Evolutionary conservation across 306 rosid genomes (phyloP).

Genomic region (Vigna unguiculata): DNA sequence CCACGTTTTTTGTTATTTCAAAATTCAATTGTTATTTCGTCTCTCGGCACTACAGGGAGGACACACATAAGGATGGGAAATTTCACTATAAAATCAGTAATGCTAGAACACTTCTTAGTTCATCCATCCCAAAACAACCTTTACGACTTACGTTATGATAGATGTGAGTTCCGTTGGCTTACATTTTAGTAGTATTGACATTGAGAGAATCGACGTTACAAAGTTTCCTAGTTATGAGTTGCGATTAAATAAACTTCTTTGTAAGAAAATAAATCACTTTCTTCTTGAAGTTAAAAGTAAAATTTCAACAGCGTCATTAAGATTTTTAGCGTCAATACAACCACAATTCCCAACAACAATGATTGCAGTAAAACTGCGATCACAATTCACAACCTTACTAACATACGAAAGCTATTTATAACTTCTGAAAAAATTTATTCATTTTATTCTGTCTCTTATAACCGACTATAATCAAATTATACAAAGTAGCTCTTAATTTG

Average conservation of each 20-base stretch:
- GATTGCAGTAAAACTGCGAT: too few relatives aligned
- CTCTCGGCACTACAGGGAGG: not conserved
- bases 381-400: not conserved
- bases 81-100: not conserved
- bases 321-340: not conserved
- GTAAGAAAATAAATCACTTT: not conserved
- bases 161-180: not conserved
- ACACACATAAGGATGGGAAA: conserved; percentile 10
- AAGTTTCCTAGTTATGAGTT: not conserved
- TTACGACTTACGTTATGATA: not conserved
- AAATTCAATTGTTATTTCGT: too few relatives aligned
- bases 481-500: not conserved
- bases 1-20: too few relatives aligned
- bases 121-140: conserved; percentile 7
- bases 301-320: not conserved
- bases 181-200: not conserved
- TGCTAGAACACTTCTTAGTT: not conserved
- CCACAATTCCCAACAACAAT: not conserved
- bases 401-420: not conserved
- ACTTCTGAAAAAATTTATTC: not conserved
- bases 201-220: not conserved
- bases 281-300: not conserved
- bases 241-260: not conserved
- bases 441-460: not conserved
- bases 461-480: not conserved